A percentile compares a stretch with the other conserved stretches of the same genome.
Evolutionary conservation across 352 stramenopile genomes (phyloP).

Genomic region (Peronospora belbahrii): DNA sequence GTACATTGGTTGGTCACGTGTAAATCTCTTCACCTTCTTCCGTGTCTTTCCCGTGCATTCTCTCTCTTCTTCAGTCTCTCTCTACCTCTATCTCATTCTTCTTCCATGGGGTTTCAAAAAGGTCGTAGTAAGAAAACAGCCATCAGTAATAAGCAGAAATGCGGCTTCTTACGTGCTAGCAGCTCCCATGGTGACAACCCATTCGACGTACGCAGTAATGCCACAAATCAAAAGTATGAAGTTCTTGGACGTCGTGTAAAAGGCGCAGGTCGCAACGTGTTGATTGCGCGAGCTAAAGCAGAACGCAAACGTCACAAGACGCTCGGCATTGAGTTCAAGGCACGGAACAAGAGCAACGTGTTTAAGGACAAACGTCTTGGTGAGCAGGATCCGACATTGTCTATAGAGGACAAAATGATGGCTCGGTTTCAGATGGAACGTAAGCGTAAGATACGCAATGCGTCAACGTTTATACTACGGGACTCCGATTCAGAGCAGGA

Average conservation of each 20-base stretch:
- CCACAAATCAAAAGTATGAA: constrained; percentile 79
- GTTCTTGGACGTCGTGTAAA: constrained; percentile 86
- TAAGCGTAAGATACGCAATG: constrained; percentile 80
- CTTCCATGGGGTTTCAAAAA: too few species aligned
- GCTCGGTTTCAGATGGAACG: constrained; percentile 83
- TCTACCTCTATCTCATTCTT: too few species aligned
- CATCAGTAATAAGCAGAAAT: constrained; percentile 19
- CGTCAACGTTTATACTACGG: constrained; percentile 60
- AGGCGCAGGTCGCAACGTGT: constrained; percentile 84
- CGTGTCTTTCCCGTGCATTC: too few species aligned
- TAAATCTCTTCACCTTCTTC: too few species aligned
- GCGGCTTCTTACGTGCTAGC: constrained; percentile 12
- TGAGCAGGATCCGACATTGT: constrained; percentile 76
- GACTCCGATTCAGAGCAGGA: constrained; percentile 69
- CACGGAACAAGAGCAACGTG: constrained; percentile 83
- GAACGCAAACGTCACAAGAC: constrained; percentile 83
- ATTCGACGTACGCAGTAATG: constrained; percentile 86
- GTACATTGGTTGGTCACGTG: too few species aligned
- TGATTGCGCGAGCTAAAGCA: constrained; percentile 67
- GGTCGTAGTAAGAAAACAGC: too few species aligned
- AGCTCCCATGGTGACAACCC: constrained; percentile 53
- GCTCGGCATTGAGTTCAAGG: constrained; percentile 71
- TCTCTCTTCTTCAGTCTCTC: too few species aligned
- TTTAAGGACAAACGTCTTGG: constrained; percentile 83
- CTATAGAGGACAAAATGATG: constrained; percentile 89